Conservation (phyloP, 129 eudicot species). For the Daucus carota region DH1_v3.0 NC_030381.2:6243001-6243500, state of each 20-base stretch:
- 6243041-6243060: slow-evolving; percentile 82
- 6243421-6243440: slow-evolving; percentile 63
- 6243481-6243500: slow-evolving; percentile 91
- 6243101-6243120: slow-evolving; percentile 87
- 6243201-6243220: slow-evolving; percentile 78
- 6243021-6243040: slow-evolving; percentile 71
- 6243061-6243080: slow-evolving; percentile 81
- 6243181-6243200: slow-evolving; percentile 72
- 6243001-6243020: slow-evolving; percentile 68
- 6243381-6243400: slow-evolving; percentile 58
- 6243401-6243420: slow-evolving; percentile 67
- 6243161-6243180: slow-evolving; percentile 74
- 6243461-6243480: slow-evolving; percentile 81
- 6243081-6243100: slow-evolving; percentile 96
- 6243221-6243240: slow-evolving; percentile 80
- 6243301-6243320: slow-evolving; percentile 89
- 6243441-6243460: slow-evolving; percentile 70
- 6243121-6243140: slow-evolving; percentile 68
- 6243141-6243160: slow-evolving; percentile 81
- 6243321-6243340: slow-evolving; percentile 67
- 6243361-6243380: slow-evolving; percentile 72
- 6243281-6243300: slow-evolving; percentile 68
- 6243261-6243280: slow-evolving; percentile 74
- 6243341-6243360: slow-evolving; percentile 58
- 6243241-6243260: slow-evolving; percentile 92